Percentiles rank a stretch among this genome's conserved stretches.
These are phyloP conservation scores for Arabidopsis suecica DNA, from an alignment of 345 rosid species.

Conservation along the genomic window DNA sequence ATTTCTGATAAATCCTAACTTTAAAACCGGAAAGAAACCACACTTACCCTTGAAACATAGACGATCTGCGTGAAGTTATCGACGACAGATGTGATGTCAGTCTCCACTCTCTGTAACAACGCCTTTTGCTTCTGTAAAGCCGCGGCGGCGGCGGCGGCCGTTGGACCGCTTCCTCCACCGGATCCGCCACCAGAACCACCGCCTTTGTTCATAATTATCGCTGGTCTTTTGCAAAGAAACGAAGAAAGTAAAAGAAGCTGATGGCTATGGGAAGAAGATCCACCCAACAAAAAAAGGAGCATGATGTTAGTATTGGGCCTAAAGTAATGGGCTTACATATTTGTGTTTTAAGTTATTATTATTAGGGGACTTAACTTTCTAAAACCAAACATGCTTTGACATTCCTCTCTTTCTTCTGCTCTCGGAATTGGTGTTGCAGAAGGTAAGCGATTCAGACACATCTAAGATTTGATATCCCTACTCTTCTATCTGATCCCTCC, in stretches of 20 bases:
- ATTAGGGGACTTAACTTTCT: not conserved
- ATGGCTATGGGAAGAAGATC: not conserved
- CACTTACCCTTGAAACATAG: constrained; percentile 66
- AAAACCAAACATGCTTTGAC: constrained; percentile 3
- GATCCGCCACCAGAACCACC: constrained; percentile 50
- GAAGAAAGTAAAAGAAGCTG: not conserved
- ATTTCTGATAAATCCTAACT: not conserved
- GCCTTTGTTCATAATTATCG: constrained; percentile 67
- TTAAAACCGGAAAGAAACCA: not conserved
- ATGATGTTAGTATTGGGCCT: not conserved
- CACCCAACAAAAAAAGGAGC: not conserved
- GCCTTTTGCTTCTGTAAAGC: constrained; percentile 89
- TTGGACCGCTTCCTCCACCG: constrained; percentile 64
- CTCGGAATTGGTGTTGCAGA: not conserved
- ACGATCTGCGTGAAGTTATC: constrained; percentile 88
- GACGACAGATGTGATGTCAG: constrained; percentile 75
- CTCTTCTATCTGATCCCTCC: not conserved
- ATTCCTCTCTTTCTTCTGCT: not conserved
- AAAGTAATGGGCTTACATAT: not conserved
- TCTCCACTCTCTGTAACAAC: constrained; percentile 80
- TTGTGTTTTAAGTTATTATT: not conserved
- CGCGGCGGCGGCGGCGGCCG: constrained; percentile 76
- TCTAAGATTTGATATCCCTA: constrained; percentile 21
- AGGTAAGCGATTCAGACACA: constrained; percentile 36
- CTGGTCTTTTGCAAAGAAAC: not conserved